Percentiles rank a stretch among this genome's conserved stretches.
Evolutionary conservation across 305 asterid genomes (phyloP).

Genomic region (Solanum aculeatissimum): DNA sequence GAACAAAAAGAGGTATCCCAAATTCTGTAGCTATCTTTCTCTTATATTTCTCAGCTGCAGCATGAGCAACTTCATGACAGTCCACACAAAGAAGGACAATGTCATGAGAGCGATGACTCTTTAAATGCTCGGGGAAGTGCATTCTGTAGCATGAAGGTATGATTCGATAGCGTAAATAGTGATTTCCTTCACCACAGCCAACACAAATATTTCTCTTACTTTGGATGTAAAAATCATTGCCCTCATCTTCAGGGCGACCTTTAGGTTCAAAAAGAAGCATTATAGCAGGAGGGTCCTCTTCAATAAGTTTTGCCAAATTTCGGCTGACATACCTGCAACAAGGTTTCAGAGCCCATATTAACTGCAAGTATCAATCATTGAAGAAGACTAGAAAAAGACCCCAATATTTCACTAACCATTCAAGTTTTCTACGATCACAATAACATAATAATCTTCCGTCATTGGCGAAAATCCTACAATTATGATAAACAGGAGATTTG

Average conservation of each 20-base stretch:
- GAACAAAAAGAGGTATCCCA: conserved; percentile 73
- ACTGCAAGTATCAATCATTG: background rate
- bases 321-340: conserved; percentile 62
- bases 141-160: conserved; percentile 96
- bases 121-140: conserved; percentile 98
- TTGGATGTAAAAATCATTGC: conserved; percentile 85
- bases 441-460: conserved; percentile 90
- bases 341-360: background rate
- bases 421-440: conserved; percentile 89
- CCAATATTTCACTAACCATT: conserved; percentile 52
- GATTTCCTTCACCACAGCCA: conserved; percentile 96
- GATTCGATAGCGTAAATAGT: conserved; percentile 87
- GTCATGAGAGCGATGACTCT: conserved; percentile 98
- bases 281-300: conserved; percentile 75
- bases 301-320: conserved; percentile 74
- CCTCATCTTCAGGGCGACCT: conserved; percentile 99
- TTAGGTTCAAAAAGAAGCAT: conserved; percentile 94
- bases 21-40: conserved; percentile 60
- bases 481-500: conserved; percentile 96
- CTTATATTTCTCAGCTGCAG: conserved; percentile 92
- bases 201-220: conserved; percentile 97
- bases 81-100: conserved; percentile 96
- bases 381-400: background rate
- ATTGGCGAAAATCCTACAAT: conserved; percentile 89
- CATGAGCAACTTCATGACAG: conserved; percentile 94